Evolutionary conservation across 768 basidiomycete species (phyloP), one percentile per base, ranked within the genome.

Genomic region (Rhizopogon salebrosus): DNA sequence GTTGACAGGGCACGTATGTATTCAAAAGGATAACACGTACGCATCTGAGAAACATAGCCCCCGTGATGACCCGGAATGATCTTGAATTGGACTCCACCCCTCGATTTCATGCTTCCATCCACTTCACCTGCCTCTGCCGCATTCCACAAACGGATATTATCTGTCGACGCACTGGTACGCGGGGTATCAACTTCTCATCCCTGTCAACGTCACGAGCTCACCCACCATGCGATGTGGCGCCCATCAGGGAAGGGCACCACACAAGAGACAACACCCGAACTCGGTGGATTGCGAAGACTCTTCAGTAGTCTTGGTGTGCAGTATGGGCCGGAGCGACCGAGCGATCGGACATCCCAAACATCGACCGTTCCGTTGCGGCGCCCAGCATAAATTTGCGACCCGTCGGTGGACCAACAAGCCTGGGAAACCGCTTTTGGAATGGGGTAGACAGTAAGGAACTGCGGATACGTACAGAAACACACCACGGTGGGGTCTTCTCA

Each of bases 11-110:
- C 52, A 50, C 51, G 41, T 49, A 55, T 54, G 36, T 34, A 48
- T 48, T 54, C 26, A 38, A 49, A 20, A 49, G 55, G 56, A 43
- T 37, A 41, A 38, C 24, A 82, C 92, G 64, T 72, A 98, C 95
- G 70, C 82, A 98, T 89, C 63, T 92, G 86, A 3, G 93, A 95
- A 3, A 98, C 82, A 61, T 87, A 88, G 8, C 95, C 95, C 35
- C 95, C 94, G 70, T 97, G 92, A 72, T 97, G 95, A 0, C 95
- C 95, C 10, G 93, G 87, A 35, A 98, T 89, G 55, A 98, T 94
- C 73, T 92, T 94, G 77, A 95, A 98, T 51, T 85, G 91, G 16
- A 87, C 85, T 7, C 85, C 83, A 52, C 85, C 81, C 67, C 77
- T 83, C 54, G 73, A 70, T 64, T 78, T 84, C 51, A 82, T 80